Percentiles rank a stretch among this genome's conserved stretches.
These are phyloP conservation scores for Stentor roeselii DNA, from an alignment of 73 alveolate genomes.

Conservation along the genomic window DNA sequence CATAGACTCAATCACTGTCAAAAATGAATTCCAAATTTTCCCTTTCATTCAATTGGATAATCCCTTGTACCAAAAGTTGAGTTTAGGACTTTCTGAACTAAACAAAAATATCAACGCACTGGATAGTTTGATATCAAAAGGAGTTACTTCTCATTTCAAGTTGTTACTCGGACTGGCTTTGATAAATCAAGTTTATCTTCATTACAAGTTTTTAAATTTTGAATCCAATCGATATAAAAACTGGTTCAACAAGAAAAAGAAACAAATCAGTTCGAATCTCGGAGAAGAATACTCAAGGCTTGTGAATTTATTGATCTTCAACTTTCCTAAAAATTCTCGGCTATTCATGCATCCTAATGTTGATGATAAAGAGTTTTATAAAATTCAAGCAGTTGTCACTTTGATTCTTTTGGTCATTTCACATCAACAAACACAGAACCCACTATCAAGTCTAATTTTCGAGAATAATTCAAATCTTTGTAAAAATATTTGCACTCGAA, in stretches of 20 bases:
- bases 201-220: not conserved
- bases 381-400: not conserved
- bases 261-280: not conserved
- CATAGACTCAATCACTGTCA: too few species aligned
- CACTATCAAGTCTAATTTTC: too few species aligned
- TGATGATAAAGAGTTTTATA: not conserved
- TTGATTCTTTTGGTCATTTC: too few species aligned
- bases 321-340: not conserved
- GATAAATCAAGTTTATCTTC: not conserved
- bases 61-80: not conserved
- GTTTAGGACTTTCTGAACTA: not conserved
- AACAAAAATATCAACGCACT: not conserved
- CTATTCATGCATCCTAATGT: not conserved
- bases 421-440: too few species aligned
- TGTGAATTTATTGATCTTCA: not conserved
- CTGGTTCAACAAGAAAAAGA: not conserved
- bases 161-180: not conserved
- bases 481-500: too few species aligned
- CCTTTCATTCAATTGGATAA: not conserved
- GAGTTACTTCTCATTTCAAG: not conserved
- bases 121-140: not conserved
- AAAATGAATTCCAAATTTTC: not conserved
- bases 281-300: not conserved
- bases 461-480: too few species aligned
- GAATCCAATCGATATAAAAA: not conserved